These are phyloP conservation scores for Neurospora crassa DNA, from an alignment of 2,329 filamentous ascomycete genomes.

Conservation along the genomic window DNA sequence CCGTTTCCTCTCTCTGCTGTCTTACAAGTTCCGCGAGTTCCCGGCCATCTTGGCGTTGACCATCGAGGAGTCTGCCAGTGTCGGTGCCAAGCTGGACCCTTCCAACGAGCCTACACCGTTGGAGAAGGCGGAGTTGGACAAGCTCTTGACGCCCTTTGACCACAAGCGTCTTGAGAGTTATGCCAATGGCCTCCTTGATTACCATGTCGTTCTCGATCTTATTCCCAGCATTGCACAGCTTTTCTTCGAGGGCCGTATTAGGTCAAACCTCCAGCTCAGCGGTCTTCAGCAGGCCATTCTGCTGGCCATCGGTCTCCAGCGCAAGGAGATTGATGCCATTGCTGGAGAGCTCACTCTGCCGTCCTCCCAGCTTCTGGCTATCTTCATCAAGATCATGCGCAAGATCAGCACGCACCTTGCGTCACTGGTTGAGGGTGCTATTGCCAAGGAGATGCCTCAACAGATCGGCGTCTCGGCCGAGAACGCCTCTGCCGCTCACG, in stretches of 20 bases:
- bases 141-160: conserved; percentile 78
- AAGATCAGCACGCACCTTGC: conserved; percentile 78
- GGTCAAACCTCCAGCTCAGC: conserved; percentile 56
- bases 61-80: conserved; percentile 76
- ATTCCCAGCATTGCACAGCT: conserved; percentile 72
- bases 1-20: conserved; percentile 82
- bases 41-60: conserved; percentile 68
- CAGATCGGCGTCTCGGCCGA: conserved; percentile 48
- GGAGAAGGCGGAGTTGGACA: conserved; percentile 67
- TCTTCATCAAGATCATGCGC: conserved; percentile 93
- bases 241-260: conserved; percentile 75
- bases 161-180: conserved; percentile 92
- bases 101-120: conserved; percentile 45
- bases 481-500: conserved; percentile 54
- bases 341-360: conserved; percentile 69
- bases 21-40: conserved; percentile 86
- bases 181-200: conserved; percentile 93
- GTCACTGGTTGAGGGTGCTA: conserved; percentile 62
- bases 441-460: conserved; percentile 56
- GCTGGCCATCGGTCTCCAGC: conserved; percentile 82
- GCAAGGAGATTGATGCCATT: conserved; percentile 74
- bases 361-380: conserved; percentile 74
- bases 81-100: conserved; percentile 49
- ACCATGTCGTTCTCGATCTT: conserved; percentile 93
- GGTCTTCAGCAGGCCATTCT: conserved; percentile 82